phyloP scores from a whole-genome alignment of 2,329 filamentous ascomycete genomes.

The Claviceps sp. region DNA sequence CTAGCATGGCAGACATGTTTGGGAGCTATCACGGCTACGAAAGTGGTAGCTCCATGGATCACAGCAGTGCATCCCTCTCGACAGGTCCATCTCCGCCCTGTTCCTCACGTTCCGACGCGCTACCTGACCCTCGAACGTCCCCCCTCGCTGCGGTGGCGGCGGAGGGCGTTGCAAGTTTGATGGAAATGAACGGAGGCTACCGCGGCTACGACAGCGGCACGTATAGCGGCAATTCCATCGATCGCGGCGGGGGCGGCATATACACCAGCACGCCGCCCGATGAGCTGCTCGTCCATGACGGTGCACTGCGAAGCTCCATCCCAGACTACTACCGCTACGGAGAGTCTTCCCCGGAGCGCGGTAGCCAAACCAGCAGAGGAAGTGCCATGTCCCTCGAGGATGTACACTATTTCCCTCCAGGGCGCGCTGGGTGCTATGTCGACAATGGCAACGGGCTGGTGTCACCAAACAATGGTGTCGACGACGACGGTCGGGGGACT shows the following conservation, averaged over 20 bases:
- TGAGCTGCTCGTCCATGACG: conserved; percentile 9
- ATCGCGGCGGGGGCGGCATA: conserved; percentile 2
- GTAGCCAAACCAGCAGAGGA: neutral
- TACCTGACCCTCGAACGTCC: neutral
- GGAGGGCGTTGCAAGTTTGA: neutral
- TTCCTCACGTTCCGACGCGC: neutral
- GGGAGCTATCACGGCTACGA: conserved; percentile 3
- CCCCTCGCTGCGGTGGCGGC: neutral
- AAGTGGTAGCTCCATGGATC: neutral
- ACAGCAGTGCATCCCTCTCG: neutral
- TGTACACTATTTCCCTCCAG: neutral
- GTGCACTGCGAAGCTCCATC: conserved; percentile 8
- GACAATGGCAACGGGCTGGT: neutral
- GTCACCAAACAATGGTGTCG: neutral
- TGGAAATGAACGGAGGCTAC: conserved; percentile 1
- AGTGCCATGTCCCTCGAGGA: conserved; percentile 1
- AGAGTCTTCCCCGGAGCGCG: conserved; percentile 9
- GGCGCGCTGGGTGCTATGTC: neutral
- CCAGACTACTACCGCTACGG: conserved; percentile 19
- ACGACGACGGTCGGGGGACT: neutral
- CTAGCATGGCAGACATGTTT: neutral
- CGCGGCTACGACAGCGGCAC: neutral
- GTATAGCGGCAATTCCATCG: neutral
- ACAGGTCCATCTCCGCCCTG: neutral
- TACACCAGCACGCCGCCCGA: conserved; percentile 8